Evolutionary conservation across 176 grass and related monocot genomes (phyloP).

Genomic region (Avena eriantha): DNA sequence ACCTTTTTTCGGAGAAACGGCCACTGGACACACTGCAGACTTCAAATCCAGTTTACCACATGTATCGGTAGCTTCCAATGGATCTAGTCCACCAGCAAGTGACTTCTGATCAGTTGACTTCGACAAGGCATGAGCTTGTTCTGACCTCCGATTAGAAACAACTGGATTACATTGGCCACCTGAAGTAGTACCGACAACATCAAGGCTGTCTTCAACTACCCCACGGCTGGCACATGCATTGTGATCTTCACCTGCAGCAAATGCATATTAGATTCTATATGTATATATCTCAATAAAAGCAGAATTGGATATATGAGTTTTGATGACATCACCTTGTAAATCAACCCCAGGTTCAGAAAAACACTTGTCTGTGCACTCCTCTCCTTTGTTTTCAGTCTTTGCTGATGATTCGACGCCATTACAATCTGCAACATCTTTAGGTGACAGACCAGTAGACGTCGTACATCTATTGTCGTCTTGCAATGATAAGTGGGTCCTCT

Average conservation of each 20-base stretch:
- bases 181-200: slow-evolving; percentile 12
- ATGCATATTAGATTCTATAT: slow-evolving; percentile 39
- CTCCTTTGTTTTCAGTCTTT: slow-evolving; percentile 46
- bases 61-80: slow-evolving; percentile 13
- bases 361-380: slow-evolving; percentile 14
- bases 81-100: not conserved
- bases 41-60: slow-evolving; percentile 39
- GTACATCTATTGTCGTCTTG: slow-evolving; percentile 34
- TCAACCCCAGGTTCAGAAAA: slow-evolving; percentile 26
- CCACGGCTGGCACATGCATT: slow-evolving; percentile 27
- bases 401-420: slow-evolving; percentile 36
- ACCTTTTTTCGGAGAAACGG: slow-evolving; percentile 12
- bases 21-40: slow-evolving; percentile 11
- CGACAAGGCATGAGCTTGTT: slow-evolving; percentile 29
- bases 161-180: slow-evolving; percentile 8
- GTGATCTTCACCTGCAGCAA: slow-evolving; percentile 48
- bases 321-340: slow-evolving; percentile 39
- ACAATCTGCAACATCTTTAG: slow-evolving; percentile 12
- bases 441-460: slow-evolving; percentile 24
- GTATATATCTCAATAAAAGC: slow-evolving; percentile 14
- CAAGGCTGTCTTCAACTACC: slow-evolving; percentile 49
- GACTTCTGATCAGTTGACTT: slow-evolving; percentile 39
- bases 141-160: slow-evolving; percentile 25
- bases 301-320: not conserved
- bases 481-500: not conserved